A percentile compares a stretch with the other conserved stretches of the same genome.
These are phyloP conservation scores for Peribolospora kevripleyi DNA, from an alignment of 768 basidiomycete genomes.

Conservation along the genomic window DNA sequence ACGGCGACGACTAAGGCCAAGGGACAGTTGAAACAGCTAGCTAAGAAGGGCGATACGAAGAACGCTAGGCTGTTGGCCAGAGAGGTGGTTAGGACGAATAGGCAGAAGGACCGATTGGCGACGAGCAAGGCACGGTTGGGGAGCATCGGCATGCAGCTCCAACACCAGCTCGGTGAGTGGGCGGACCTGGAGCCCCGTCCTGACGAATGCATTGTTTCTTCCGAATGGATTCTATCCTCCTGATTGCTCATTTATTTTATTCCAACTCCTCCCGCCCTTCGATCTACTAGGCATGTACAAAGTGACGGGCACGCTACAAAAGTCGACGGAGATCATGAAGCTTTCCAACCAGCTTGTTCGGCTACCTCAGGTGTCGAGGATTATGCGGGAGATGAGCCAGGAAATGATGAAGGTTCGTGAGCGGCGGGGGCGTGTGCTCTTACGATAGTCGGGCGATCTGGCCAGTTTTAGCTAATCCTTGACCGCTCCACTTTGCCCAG, in stretches of 20 bases:
- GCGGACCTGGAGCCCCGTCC: neutral
- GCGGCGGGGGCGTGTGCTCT: neutral
- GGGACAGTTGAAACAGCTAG: conserved; percentile 61
- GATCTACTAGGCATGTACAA: conserved; percentile 56
- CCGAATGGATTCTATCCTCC: neutral
- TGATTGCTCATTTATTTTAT: conserved; percentile 1
- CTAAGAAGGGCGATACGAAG: conserved; percentile 71
- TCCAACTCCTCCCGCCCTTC: neutral
- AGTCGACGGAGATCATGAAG: conserved; percentile 97
- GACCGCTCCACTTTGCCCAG: conserved; percentile 23
- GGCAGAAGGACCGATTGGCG: conserved; percentile 75
- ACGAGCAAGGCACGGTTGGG: conserved; percentile 80
- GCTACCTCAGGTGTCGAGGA: conserved; percentile 70
- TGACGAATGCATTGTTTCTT: neutral
- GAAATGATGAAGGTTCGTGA: conserved; percentile 84
- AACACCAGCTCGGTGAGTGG: conserved; percentile 66
- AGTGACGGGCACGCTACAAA: conserved; percentile 91
- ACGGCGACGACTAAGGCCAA: conserved; percentile 55
- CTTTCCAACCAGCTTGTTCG: conserved; percentile 77
- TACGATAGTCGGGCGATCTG: neutral
- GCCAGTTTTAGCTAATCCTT: neutral
- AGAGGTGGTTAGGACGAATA: conserved; percentile 83
- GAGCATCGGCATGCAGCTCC: conserved; percentile 67
- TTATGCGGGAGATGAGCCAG: conserved; percentile 96
- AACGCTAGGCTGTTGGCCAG: conserved; percentile 73